A percentile compares a stretch with the other conserved stretches of the same genome.
Evolutionary conservation across 1,284 basidiomycete species (phyloP).

Genomic region (Irpex sp.): DNA sequence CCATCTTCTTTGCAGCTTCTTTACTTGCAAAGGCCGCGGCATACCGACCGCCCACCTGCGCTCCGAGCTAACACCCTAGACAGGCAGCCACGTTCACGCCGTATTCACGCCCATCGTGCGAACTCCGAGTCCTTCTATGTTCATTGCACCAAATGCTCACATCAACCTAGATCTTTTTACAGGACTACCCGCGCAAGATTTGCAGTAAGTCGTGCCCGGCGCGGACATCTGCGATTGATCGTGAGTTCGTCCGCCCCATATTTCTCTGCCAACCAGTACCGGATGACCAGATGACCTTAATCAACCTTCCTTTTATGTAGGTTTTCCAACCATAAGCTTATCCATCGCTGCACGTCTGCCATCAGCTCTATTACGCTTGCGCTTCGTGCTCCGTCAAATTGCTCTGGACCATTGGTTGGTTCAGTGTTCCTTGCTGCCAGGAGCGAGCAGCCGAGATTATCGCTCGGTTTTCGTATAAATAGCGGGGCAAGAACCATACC

Average conservation of each 20-base stretch:
- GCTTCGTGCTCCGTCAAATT: background rate
- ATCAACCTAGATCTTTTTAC: background rate
- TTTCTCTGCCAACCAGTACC: background rate
- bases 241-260: background rate
- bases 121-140: background rate
- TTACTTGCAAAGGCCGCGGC: background rate
- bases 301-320: background rate
- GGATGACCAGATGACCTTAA: background rate
- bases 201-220: background rate
- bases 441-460: background rate
- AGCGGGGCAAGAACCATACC: background rate
- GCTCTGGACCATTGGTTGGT: background rate
- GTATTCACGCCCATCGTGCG: background rate
- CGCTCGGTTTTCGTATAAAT: background rate
- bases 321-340: background rate
- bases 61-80: background rate
- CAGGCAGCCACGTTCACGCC: background rate
- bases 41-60: background rate
- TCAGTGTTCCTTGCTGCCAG: background rate
- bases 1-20: background rate
- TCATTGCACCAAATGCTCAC: background rate
- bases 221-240: conserved; percentile 1
- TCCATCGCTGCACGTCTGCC: background rate
- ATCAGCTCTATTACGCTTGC: background rate
- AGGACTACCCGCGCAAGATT: background rate